Evolutionary conservation across 192 early-diverging fungal species (phyloP).

Genomic region (Coemansia sp.): DNA sequence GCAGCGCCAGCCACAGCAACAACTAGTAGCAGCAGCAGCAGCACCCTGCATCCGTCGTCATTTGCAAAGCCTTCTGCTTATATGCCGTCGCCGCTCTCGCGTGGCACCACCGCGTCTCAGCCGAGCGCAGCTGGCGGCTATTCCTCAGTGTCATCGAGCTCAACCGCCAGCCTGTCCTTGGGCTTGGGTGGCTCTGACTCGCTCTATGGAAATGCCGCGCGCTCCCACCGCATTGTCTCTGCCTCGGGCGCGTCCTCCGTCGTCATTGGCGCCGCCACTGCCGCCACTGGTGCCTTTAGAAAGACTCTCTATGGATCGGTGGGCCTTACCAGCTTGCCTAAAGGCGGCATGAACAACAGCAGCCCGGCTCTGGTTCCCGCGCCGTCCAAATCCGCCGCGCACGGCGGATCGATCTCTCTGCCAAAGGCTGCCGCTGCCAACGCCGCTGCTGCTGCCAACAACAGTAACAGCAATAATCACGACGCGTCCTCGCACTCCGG

Average conservation of each 20-base stretch:
- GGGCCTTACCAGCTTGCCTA: slow-evolving; percentile 30
- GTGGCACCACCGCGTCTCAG: slow-evolving; percentile 11
- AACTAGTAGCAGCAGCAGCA: neutral
- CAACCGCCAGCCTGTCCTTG: slow-evolving; percentile 11
- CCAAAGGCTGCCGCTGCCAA: neutral
- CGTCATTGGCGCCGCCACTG: slow-evolving; percentile 14
- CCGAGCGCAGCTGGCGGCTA: neutral
- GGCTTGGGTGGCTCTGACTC: slow-evolving; percentile 17
- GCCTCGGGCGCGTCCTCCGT: slow-evolving; percentile 32
- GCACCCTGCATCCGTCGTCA: slow-evolving; percentile 3
- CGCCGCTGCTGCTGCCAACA: neutral
- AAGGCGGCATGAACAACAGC: slow-evolving; percentile 41
- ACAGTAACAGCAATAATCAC: neutral
- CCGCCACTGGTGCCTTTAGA: slow-evolving; percentile 20
- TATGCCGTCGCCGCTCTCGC: slow-evolving; percentile 48
- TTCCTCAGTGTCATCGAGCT: slow-evolving; percentile 1
- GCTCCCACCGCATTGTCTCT: slow-evolving; percentile 45
- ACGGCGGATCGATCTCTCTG: slow-evolving; percentile 3
- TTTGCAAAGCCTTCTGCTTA: slow-evolving; percentile 20
- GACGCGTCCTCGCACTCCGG: neutral
- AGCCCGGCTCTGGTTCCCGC: slow-evolving; percentile 28
- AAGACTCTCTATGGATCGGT: slow-evolving; percentile 53
- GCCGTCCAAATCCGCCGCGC: neutral
- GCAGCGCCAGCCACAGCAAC: neutral
- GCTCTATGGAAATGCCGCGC: slow-evolving; percentile 37